Conservation (phyloP, 345 rosid genomes). For the Gossypium longicalyx region DNA sequence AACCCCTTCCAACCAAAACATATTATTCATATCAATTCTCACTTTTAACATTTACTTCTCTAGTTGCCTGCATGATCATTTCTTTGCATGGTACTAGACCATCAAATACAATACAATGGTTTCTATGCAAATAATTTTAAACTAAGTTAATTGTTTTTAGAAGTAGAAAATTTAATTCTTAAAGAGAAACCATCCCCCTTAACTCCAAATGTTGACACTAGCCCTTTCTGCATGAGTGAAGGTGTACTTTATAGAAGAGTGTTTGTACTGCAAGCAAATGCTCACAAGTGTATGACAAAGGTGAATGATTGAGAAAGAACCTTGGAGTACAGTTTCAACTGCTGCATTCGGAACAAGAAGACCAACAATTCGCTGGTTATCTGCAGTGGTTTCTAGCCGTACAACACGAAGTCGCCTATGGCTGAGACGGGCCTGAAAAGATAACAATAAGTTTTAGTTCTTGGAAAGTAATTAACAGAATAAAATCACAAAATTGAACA, state of each 20-base stretch:
- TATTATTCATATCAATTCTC: background rate
- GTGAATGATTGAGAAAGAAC: constrained; percentile 31
- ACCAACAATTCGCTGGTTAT: constrained; percentile 78
- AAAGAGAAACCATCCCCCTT: background rate
- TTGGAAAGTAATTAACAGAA: background rate
- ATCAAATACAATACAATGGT: background rate
- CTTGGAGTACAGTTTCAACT: constrained; percentile 87
- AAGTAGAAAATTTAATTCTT: background rate
- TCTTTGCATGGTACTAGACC: background rate
- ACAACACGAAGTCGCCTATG: constrained; percentile 88
- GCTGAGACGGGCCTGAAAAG: constrained; percentile 71
- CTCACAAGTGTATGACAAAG: background rate
- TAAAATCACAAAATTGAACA: background rate
- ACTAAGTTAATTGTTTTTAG: background rate
- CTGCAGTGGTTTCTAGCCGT: constrained; percentile 77
- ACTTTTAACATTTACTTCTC: background rate
- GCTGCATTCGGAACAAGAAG: constrained; percentile 90
- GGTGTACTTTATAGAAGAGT: background rate
- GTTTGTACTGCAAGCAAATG: background rate
- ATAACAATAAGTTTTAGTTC: constrained; percentile 12
- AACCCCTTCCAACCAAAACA: background rate
- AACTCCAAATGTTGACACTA: background rate
- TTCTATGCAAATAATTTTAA: background rate
- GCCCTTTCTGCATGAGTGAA: background rate
- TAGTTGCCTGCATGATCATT: background rate